phyloP scores from a whole-genome alignment of 306 rosid genomes.

The Lathyrus aphaca region DNA sequence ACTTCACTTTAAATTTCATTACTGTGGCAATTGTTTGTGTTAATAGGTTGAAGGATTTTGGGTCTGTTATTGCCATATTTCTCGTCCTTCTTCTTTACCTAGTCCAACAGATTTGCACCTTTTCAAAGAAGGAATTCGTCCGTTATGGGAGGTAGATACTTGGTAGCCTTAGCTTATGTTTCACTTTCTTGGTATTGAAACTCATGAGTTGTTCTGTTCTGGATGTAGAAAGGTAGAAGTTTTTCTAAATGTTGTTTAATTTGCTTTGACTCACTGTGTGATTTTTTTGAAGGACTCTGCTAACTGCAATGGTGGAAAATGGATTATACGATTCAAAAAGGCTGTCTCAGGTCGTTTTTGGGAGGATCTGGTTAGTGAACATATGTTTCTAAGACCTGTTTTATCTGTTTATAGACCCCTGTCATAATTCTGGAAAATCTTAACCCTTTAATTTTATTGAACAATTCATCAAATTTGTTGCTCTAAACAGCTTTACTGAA shows the following conservation, averaged over 20 bases:
- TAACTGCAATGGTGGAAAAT: conserved; percentile 94
- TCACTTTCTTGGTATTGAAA: conserved; percentile 21
- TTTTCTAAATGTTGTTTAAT: conserved; percentile 1
- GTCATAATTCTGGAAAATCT: conserved; percentile 14
- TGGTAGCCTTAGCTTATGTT: conserved; percentile 13
- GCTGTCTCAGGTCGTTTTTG: conserved; percentile 88
- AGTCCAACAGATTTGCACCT: conserved; percentile 96
- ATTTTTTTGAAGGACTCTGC: conserved; percentile 73
- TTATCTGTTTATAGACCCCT: conserved; percentile 14
- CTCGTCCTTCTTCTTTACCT: conserved; percentile 83
- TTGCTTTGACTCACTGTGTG: conserved; percentile 17
- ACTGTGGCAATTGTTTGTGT: neutral
- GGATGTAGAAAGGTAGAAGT: neutral
- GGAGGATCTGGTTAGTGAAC: conserved; percentile 84
- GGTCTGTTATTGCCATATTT: conserved; percentile 87
- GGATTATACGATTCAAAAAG: conserved; percentile 91
- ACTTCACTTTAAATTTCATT: conserved; percentile 11
- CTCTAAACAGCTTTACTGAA: conserved; percentile 1
- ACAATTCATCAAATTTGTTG: conserved; percentile 18
- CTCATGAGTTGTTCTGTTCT: conserved; percentile 22
- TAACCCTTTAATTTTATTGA: neutral
- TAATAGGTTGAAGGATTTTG: conserved; percentile 90
- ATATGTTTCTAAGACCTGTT: neutral
- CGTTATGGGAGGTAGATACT: conserved; percentile 82
- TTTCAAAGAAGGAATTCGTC: conserved; percentile 95